A percentile compares a stretch with the other conserved stretches of the same genome.
Conservation (phyloP, 169 alveolate genomes). For the Cryptosporidium tyzzeri region DNA sequence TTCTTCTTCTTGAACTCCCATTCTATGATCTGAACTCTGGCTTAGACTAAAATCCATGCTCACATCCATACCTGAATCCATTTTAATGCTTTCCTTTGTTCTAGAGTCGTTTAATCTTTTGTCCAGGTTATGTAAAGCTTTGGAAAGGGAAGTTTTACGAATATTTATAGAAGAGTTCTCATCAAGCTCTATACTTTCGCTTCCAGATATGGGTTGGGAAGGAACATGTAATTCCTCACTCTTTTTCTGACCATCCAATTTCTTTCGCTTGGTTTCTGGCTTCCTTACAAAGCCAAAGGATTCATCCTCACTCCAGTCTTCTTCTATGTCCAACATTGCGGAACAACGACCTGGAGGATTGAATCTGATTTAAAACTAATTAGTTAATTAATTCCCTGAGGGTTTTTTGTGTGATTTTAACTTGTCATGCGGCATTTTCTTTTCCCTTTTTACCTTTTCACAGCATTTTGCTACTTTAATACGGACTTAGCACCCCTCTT, state of each 20-base stretch:
- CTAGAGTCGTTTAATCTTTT: background rate
- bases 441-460: background rate
- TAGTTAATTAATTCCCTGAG: background rate
- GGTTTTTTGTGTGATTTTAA: slow-evolving; percentile 25
- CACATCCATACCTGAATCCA: background rate
- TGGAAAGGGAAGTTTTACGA: background rate
- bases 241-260: background rate
- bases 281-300: background rate
- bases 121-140: background rate
- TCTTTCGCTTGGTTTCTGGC: slow-evolving; percentile 11
- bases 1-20: background rate
- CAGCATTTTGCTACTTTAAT: slow-evolving; percentile 7
- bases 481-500: slow-evolving; percentile 35
- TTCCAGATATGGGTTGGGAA: background rate
- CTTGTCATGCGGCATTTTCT: slow-evolving; percentile 16
- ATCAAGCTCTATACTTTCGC: background rate
- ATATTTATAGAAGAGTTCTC: background rate
- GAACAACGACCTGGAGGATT: background rate
- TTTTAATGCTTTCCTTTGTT: background rate
- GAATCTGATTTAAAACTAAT: background rate
- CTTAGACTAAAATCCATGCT: background rate
- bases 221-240: background rate
- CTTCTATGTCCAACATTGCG: slow-evolving; percentile 54
- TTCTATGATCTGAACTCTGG: background rate
- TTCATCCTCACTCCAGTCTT: slow-evolving; percentile 74